phyloP scores from a whole-genome alignment of 2,329 filamentous ascomycete genomes.

The Fusarium penzigii region DNA sequence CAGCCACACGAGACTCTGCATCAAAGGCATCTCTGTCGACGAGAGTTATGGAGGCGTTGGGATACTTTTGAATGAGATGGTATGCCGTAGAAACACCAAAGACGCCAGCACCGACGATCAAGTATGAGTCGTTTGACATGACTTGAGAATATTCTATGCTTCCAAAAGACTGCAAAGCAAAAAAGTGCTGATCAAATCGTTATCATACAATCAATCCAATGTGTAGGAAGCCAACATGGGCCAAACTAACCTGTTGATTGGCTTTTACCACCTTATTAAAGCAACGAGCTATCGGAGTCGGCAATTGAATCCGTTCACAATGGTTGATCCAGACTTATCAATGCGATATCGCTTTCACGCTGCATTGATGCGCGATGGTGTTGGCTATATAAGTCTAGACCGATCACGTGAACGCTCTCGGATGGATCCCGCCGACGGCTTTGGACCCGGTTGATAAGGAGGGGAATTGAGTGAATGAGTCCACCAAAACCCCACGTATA shows the following conservation, averaged over 20 bases:
- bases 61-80: slow-evolving; percentile 55
- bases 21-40: slow-evolving; percentile 58
- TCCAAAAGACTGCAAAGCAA: no score
- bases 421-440: neutral
- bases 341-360: neutral
- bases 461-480: neutral
- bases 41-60: slow-evolving; percentile 53
- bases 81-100: slow-evolving; percentile 69
- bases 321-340: no score
- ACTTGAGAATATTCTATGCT: slow-evolving; percentile 16
- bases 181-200: neutral
- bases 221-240: neutral
- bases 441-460: neutral
- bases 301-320: neutral
- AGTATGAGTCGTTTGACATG: slow-evolving; percentile 37
- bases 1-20: slow-evolving; percentile 52
- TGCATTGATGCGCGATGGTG: neutral
- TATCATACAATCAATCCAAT: no score
- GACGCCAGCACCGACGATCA: slow-evolving; percentile 66
- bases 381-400: neutral
- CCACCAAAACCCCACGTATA: no score
- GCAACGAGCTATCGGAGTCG: neutral
- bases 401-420: neutral
- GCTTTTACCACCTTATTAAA: neutral
- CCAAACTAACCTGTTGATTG: neutral